Base-by-base conservation (phyloP, 805 yeast genomes). In the Nakazawaea peltata region DNA sequence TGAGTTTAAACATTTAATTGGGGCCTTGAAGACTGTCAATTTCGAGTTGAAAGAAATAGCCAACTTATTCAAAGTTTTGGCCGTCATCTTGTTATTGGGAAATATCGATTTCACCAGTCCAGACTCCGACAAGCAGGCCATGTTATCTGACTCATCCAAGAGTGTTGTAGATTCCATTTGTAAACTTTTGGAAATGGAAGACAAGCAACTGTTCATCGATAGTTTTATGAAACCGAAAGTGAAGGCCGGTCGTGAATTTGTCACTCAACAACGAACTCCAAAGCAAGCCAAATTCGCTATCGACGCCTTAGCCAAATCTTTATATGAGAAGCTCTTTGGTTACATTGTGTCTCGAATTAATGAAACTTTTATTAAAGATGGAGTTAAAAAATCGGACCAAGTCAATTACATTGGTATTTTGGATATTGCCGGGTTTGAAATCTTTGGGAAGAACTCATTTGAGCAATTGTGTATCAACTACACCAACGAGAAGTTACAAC, bases 191-290 rank as follows among this genome's bases (percentile, higher is more conserved):
- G 94, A 94, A 1, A 71, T 90, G 17, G 14, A 47, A 3, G 57
- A 65, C 3, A 56, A 66, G 1, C 74, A 67, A 3, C 62, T 65
- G 38, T 73, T 82, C 43, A 67, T 65, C 39, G 74, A 73, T 28
- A 66, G 81, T 0, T 62, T 92, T 9, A 54, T 87, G 23, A 71
- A 73, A 26, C 97, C 97, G 4, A 80, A 75, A 48, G 94, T 88
- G 9, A 85, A 77, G 51, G 96, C 97, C 4, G 98, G 98, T 2
- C 70, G 75, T 44, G 98, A 92, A 53, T 69, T 71, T 57, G 86
- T 92, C 26, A 71, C 76, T 15, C 94, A 86, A 51, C 75, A 88
- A 23, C 74, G 82, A 47, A 78, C 78, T 31, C 78, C 95, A 0
- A 55, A 69, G 0, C 97, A 92, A 51, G 94, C 90, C 1, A 77